A percentile compares a stretch with the other conserved stretches of the same genome.
phyloP scores from a whole-genome alignment of 2,329 filamentous ascomycete species.

The Massarina eburnea region DNA sequence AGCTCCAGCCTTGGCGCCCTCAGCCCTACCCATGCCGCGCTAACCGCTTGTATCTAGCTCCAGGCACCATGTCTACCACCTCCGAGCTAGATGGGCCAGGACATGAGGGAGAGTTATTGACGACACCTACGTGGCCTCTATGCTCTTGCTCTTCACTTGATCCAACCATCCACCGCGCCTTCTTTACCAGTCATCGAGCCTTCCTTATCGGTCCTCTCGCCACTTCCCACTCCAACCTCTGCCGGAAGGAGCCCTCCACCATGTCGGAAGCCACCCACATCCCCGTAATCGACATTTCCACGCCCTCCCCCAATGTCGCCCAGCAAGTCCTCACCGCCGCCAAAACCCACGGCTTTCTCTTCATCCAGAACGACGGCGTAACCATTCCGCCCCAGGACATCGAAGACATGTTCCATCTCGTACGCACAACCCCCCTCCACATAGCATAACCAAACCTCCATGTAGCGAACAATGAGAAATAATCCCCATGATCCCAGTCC shows the following conservation, averaged over 20 bases:
- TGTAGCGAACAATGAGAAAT: not conserved
- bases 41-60: too few species aligned
- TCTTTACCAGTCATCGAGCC: too few species aligned
- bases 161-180: too few species aligned
- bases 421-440: constrained; percentile 42
- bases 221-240: not conserved
- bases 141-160: too few species aligned
- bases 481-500: constrained; percentile 53
- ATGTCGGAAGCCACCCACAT: constrained; percentile 50
- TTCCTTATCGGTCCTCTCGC: too few species aligned
- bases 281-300: constrained; percentile 80
- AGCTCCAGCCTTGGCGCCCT: too few species aligned
- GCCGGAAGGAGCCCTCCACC: too few species aligned
- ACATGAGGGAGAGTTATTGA: too few species aligned
- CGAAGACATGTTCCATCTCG: constrained; percentile 71
- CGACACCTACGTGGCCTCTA: too few species aligned
- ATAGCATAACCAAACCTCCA: not conserved
- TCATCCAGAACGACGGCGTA: constrained; percentile 73
- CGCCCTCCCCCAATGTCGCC: constrained; percentile 60
- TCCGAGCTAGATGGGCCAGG: too few species aligned
- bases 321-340: constrained; percentile 76
- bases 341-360: constrained; percentile 83
- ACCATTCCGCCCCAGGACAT: constrained; percentile 69
- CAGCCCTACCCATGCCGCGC: too few species aligned
- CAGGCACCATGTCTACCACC: too few species aligned